Evolutionary conservation across 2,329 filamentous ascomycete genomes (phyloP), one percentile per base, ranked within the genome.

Genomic region (Paraphoma sp.): DNA sequence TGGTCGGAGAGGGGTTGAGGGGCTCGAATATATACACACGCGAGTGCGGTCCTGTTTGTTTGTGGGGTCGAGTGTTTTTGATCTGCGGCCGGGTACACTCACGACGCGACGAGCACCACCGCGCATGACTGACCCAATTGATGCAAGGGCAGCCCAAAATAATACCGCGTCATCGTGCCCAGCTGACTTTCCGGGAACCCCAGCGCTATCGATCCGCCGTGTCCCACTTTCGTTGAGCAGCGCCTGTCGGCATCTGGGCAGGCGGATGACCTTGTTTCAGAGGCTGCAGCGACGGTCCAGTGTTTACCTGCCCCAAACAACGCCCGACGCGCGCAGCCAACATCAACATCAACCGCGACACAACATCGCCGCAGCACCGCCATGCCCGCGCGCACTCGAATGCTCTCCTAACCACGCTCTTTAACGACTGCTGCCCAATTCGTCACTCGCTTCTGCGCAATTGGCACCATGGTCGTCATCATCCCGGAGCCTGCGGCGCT

Each of bases 401-500:
- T 48, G 40, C 33, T 48, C 45, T 47, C 41, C 56, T 53, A 48
- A 44, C 56, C 42, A 47, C 55, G 44, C 40, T 51, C 50, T 36
- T 48, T 45, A 50, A 49, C 61, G 63, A 36, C 33, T 36, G 14
- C 33, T 14, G 33, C 33, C 33, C 48, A 55, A 60, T 48, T 51
- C 53, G 70, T 70, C 72, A 62, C 67, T 75, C 71, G 66, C 72
- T 73, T 69, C 51, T 46, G 54, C 66, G 55, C 65, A 63, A 18
- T 56, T 48, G 53, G 50, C 65, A 84, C 80, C 80, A 97, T 97
- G 93, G 91, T 94, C 82, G 87, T 89, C 80, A 86, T 94, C 76
- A 89, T 87, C 69, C 87, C 89, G 65, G 89, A 92, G 78, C 86
- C 93, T 81, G 87, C 84, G 53, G 81, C 87, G 72, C 84, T 97